Evolutionary conservation across 495 filamentous ascomycete genomes (phyloP).

Genomic region (Trichoderma reesei): DNA sequence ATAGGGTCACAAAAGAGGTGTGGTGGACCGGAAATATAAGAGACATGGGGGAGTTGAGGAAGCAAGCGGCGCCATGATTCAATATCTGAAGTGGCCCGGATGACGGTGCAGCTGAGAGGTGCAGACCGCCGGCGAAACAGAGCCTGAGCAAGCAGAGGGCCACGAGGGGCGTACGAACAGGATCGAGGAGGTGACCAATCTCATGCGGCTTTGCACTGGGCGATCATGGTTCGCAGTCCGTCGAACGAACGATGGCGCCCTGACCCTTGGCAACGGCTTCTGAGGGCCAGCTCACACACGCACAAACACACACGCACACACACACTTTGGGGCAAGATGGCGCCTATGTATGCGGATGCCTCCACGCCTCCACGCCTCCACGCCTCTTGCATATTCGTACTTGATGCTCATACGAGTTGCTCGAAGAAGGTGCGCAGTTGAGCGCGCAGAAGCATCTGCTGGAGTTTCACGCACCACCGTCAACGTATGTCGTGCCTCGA

Average conservation of each 20-base stretch:
- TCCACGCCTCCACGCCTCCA: neutral
- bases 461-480: neutral
- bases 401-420: neutral
- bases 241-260: neutral
- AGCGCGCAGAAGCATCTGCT: neutral
- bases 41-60: neutral
- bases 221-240: constrained; percentile 8
- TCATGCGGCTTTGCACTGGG: neutral
- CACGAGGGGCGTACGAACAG: constrained; percentile 8
- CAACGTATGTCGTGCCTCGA: neutral
- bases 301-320: neutral
- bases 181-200: neutral
- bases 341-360: neutral
- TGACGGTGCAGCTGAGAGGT: constrained; percentile 6
- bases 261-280: neutral
- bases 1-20: neutral
- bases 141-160: neutral
- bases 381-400: neutral
- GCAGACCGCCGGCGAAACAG: constrained; percentile 1
- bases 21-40: neutral
- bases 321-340: neutral
- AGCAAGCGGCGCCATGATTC: constrained; percentile 1
- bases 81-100: neutral
- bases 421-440: neutral
- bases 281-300: neutral